Percentiles rank a stretch among this genome's conserved stretches.
phyloP scores from a whole-genome alignment of 768 basidiomycete species.

The Mycena olivaceomarginata region DNA sequence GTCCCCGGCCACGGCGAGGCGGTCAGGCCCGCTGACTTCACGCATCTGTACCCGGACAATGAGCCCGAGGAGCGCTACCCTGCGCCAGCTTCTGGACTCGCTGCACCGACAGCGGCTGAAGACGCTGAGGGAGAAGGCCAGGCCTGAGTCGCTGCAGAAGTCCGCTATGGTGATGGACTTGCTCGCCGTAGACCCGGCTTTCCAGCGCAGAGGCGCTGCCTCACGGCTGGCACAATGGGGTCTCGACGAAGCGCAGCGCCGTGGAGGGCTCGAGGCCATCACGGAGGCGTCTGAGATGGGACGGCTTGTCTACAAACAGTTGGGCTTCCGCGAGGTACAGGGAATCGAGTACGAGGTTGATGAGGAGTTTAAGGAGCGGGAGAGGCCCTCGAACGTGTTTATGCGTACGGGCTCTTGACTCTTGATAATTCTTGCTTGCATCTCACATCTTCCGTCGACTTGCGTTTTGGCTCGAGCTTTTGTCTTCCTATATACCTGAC shows the following conservation, averaged over 20 bases:
- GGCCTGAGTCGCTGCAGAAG: background rate
- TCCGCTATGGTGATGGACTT: background rate
- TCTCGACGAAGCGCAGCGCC: background rate
- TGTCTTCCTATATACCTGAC: no score
- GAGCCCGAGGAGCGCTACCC: background rate
- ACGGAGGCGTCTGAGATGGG: background rate
- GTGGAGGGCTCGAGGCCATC: background rate
- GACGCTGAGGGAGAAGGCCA: background rate
- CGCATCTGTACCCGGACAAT: background rate
- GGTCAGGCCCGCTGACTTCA: background rate
- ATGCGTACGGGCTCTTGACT: background rate
- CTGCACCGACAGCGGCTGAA: background rate
- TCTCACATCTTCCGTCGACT: no score
- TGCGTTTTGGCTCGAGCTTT: no score
- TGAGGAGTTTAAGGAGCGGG: slow-evolving; percentile 6
- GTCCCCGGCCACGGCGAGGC: background rate
- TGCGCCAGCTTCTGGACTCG: background rate
- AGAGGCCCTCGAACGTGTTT: background rate
- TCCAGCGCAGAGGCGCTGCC: slow-evolving; percentile 3
- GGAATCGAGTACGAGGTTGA: background rate
- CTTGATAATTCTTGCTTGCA: no score
- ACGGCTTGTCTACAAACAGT: background rate
- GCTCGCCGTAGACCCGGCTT: background rate
- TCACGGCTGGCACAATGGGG: background rate
- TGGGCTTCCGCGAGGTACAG: background rate